Conservation (phyloP, 2,329 filamentous ascomycete species). For the Fusarium sp. region DNA sequence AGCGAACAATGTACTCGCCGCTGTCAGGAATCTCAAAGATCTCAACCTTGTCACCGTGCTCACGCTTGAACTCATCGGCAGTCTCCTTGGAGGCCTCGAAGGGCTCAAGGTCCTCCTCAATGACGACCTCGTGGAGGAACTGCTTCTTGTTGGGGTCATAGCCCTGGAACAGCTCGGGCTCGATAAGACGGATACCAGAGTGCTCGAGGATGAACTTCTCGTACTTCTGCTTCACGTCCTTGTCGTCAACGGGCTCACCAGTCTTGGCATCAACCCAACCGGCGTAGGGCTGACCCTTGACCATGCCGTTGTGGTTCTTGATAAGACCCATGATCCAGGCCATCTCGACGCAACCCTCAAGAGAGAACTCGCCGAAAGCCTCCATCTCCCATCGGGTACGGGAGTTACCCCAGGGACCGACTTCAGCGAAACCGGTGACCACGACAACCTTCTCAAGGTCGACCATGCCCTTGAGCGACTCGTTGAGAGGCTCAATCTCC, state of each 20-base stretch:
- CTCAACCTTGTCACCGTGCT: conserved; percentile 98
- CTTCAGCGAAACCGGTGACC: conserved; percentile 94
- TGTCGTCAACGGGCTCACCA: conserved; percentile 95
- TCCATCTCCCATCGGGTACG: conserved; percentile 99
- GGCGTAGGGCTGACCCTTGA: conserved; percentile 96
- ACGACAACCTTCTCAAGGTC: conserved; percentile 98
- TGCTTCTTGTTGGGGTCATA: conserved; percentile 99
- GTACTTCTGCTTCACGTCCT: conserved; percentile 97
- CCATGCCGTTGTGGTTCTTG: conserved; percentile 95
- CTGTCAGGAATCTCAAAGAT: conserved; percentile 95
- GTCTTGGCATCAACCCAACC: conserved; percentile 97
- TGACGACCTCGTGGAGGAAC: conserved; percentile 95
- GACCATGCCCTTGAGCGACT: conserved; percentile 94
- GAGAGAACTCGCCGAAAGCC: conserved; percentile 92
- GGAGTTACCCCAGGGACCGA: conserved; percentile 98
- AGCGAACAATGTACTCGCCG: conserved; percentile 91
- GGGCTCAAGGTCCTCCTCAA: conserved; percentile 95
- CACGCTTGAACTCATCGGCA: conserved; percentile 94
- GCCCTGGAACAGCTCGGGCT: conserved; percentile 95
- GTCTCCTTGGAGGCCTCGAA: conserved; percentile 98
- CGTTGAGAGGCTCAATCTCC: conserved; percentile 89
- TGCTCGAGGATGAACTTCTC: conserved; percentile 97
- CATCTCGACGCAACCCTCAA: conserved; percentile 99
- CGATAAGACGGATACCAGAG: conserved; percentile 95
- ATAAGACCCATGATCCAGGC: conserved; percentile 99